phyloP scores from a whole-genome alignment of 805 yeast species.

The Yarrowia sp. region DNA sequence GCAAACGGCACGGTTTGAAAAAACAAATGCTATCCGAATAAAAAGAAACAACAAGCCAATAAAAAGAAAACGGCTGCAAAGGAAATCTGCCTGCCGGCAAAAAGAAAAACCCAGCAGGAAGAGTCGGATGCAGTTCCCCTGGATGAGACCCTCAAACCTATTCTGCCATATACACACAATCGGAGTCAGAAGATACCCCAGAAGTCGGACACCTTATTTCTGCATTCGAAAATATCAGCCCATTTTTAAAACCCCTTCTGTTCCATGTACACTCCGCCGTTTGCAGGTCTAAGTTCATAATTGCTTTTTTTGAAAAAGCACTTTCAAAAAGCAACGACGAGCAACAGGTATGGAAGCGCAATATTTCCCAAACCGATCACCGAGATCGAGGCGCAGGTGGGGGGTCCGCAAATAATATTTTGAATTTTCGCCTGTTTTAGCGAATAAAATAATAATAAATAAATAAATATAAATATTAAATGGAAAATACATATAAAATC shows the following conservation, averaged over 20 bases:
- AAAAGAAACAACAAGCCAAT: not conserved
- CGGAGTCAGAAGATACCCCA: not conserved
- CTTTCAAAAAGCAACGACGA: not conserved
- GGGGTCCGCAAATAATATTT: too few relatives aligned
- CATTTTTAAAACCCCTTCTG: not conserved
- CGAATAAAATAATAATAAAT: too few relatives aligned
- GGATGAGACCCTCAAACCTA: too few relatives aligned
- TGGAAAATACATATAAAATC: too few relatives aligned
- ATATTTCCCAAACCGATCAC: not conserved
- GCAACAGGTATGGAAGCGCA: not conserved
- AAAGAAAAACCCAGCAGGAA: not conserved
- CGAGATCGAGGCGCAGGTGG: too few relatives aligned
- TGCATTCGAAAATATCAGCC: not conserved
- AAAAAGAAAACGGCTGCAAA: not conserved
- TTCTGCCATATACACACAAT: too few relatives aligned
- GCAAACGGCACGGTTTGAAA: not conserved
- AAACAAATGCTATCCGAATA: not conserved
- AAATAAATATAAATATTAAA: too few relatives aligned
- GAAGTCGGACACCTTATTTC: not conserved
- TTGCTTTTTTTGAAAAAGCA: conserved; percentile 1
- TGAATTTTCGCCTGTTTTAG: too few relatives aligned
- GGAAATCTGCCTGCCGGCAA: not conserved
- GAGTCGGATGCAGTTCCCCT: too few relatives aligned
- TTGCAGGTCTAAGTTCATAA: not conserved
- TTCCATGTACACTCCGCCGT: not conserved